These are phyloP conservation scores for Vigna radiata DNA, from an alignment of 306 rosid species.

Conservation along the genomic window DNA sequence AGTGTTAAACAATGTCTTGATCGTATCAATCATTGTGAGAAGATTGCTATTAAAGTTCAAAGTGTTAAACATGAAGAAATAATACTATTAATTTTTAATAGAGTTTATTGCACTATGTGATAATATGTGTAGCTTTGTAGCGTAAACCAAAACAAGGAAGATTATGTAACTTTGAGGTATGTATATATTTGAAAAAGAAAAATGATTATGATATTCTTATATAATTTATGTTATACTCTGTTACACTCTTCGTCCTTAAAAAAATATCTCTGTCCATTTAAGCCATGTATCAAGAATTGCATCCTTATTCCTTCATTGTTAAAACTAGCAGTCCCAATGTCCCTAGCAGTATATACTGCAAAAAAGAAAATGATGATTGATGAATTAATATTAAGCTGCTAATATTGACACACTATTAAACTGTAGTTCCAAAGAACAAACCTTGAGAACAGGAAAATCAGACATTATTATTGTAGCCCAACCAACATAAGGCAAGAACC, in stretches of 20 bases:
- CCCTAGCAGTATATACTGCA: constrained; percentile 82
- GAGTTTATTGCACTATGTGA: no score
- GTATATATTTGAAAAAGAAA: background rate
- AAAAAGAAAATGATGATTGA: constrained; percentile 24
- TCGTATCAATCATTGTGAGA: no score
- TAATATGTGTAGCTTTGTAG: no score
- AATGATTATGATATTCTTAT: background rate
- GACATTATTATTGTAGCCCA: constrained; percentile 74
- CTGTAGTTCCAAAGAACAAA: constrained; percentile 39
- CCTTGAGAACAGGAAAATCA: constrained; percentile 78
- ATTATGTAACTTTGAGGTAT: no score
- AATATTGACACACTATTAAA: background rate
- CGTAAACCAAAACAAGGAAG: no score
- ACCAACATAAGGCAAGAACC: constrained; percentile 79
- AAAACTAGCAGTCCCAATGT: constrained; percentile 83
- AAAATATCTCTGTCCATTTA: background rate
- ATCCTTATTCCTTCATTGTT: constrained; percentile 70
- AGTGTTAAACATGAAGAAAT: no score
- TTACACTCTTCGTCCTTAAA: background rate
- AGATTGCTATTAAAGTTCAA: no score
- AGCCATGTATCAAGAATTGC: constrained; percentile 3
- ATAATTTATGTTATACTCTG: background rate
- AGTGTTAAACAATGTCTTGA: no score
- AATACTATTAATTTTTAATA: no score
- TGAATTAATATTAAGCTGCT: constrained; percentile 19